phyloP scores from a whole-genome alignment of 1,139 yeast genomes.

The Tardiomyces blankii region DNA sequence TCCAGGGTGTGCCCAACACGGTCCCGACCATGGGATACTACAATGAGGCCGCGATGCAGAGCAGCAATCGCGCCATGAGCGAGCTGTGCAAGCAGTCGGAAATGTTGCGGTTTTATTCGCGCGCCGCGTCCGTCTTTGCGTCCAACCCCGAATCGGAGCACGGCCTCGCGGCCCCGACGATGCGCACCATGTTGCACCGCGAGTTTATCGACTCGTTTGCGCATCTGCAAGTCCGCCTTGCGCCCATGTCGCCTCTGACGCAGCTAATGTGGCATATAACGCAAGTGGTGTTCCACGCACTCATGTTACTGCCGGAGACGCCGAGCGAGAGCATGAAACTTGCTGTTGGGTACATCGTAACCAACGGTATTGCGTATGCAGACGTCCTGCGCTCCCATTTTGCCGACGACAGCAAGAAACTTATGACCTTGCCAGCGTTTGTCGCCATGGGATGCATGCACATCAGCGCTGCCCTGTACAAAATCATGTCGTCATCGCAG shows the following conservation, averaged over 20 bases:
- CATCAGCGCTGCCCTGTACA: neutral
- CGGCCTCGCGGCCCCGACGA: neutral
- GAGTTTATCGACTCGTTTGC: neutral
- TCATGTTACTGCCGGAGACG: neutral
- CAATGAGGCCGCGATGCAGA: neutral
- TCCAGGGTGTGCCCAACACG: neutral
- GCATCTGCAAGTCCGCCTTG: neutral
- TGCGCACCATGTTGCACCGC: neutral
- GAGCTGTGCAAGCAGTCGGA: neutral
- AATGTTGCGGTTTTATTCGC: neutral
- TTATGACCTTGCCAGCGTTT: neutral
- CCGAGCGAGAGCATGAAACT: neutral
- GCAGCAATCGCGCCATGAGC: neutral
- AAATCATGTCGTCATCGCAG: neutral
- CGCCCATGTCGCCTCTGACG: neutral
- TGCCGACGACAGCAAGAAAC: neutral
- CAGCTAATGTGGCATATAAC: neutral
- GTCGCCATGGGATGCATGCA: neutral
- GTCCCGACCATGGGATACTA: neutral
- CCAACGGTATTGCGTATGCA: neutral
- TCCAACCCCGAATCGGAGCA: neutral
- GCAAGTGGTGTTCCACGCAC: neutral
- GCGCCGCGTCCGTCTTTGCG: neutral
- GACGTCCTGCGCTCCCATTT: neutral
- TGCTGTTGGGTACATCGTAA: neutral